phyloP scores from a whole-genome alignment of 2,329 filamentous ascomycete species.

The Xylaria sp. region DNA sequence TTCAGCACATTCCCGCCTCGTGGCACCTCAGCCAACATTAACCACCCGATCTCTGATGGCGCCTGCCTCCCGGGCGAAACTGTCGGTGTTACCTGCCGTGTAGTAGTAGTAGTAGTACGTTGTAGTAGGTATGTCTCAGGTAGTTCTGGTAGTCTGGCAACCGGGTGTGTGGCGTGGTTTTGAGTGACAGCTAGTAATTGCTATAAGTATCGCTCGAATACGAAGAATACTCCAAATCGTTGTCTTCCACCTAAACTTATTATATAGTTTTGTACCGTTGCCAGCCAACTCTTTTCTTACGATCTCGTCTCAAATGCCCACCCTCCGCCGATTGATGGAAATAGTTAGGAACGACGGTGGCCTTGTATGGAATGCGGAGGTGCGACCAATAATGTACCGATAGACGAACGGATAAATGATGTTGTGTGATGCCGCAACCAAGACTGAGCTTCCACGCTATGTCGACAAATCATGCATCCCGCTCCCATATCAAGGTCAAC shows the following conservation, averaged over 20 bases:
- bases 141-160: background rate
- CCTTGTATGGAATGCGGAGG: conserved; percentile 29
- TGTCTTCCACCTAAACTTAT: conserved; percentile 6
- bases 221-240: background rate
- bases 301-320: conserved; percentile 5
- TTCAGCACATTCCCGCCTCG: conserved; percentile 27
- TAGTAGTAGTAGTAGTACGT: background rate
- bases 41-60: background rate
- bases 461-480: conserved; percentile 31
- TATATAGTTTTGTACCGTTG: conserved; percentile 15
- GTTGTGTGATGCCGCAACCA: conserved; percentile 29
- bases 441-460: conserved; percentile 22
- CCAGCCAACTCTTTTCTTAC: background rate
- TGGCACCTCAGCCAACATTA: conserved; percentile 30
- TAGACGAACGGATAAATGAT: conserved; percentile 30
- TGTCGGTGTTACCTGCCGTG: conserved; percentile 5
- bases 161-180: background rate
- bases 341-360: conserved; percentile 17
- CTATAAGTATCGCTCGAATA: background rate
- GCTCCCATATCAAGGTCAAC: conserved; percentile 17
- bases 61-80: background rate
- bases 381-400: conserved; percentile 22
- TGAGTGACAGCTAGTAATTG: background rate
- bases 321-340: conserved; percentile 25
- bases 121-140: background rate